Base-by-base conservation (phyloP, 208 protist genomes). In the Crithidia expoeki region DNA sequence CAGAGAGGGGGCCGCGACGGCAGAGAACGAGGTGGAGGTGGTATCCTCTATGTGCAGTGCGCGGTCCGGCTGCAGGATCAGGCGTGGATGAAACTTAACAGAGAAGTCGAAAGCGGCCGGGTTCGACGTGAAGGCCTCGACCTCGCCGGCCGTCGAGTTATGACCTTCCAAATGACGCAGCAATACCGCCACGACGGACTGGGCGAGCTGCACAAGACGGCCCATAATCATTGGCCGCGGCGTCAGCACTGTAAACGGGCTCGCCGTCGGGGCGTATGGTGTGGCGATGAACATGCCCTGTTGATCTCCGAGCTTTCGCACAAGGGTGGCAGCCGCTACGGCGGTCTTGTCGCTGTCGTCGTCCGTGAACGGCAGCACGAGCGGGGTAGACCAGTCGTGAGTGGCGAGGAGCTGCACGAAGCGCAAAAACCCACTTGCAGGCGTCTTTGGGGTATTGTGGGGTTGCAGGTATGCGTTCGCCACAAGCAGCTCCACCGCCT, bases 241-340 rank as follows among this genome's bases (percentile, higher is more conserved):
- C 19, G 90, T 95, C 33, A 80, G 69, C 16, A 78, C 72, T n/a
- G 88, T 95, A 76, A 95, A 95, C 25, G 90, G 90, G 63, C 84
- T 91, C 53, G 78, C 80, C 21, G 84, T 59, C 16, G 85, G 85
- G 11, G 88, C 87, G 74, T 95, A 95, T 14, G 90, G 81, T 10
- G 90, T 81, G 30, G 86, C 85, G 52, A 95, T 93, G 69, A 85
- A 95, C 86, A 95, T 90, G 27, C 78, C 87, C 65, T 90, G 88
- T 27, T 89, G 79, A 23, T 93, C 84, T 16, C 67, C 76, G 44
- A 81, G 79, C 63, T 68, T 80, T 40, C 84, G 86, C 72, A 92
- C 62, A 14, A 91, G 68, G 17, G 51, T 27, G 1, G 79, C 85
- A 5, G 86, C 86, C 27, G 87, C 72, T 21, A 68, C 72, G 40